A percentile compares a stretch with the other conserved stretches of the same genome.
Evolutionary conservation across 345 rosid genomes (phyloP).

Genomic region (Populus nigra): DNA sequence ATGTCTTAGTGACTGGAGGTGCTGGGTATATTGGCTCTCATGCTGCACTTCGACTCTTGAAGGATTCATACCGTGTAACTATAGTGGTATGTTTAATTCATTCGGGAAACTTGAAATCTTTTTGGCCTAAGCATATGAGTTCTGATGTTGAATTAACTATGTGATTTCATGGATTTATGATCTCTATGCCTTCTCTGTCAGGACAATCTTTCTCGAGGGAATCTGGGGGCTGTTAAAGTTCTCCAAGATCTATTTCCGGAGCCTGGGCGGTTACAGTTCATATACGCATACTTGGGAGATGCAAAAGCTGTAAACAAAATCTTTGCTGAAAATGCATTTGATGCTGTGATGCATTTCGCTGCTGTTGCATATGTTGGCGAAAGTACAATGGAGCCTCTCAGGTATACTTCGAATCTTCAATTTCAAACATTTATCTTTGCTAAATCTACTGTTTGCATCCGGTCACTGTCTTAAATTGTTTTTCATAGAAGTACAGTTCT

Average conservation of each 20-base stretch:
- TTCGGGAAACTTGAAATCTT: background rate
- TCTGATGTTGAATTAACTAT: background rate
- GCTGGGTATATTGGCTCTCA: constrained; percentile 28
- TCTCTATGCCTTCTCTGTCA: constrained; percentile 24
- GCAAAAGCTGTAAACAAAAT: constrained; percentile 79
- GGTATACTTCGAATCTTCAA: constrained; percentile 34
- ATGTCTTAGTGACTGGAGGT: constrained; percentile 21
- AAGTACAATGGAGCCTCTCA: constrained; percentile 89
- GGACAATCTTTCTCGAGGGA: constrained; percentile 98
- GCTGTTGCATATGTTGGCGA: constrained; percentile 99
- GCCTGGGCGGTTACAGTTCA: constrained; percentile 86
- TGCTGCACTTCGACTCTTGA: constrained; percentile 22
- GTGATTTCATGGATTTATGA: background rate
- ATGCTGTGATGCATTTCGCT: constrained; percentile 98
- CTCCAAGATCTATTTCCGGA: constrained; percentile 81
- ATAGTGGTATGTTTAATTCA: constrained; percentile 11
- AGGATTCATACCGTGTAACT: constrained; percentile 14
- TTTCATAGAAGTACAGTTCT: background rate
- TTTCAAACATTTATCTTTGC: background rate
- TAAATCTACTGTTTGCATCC: background rate
- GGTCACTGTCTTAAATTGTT: background rate
- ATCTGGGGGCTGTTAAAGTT: constrained; percentile 81
- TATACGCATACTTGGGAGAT: constrained; percentile 88
- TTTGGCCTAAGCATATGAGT: background rate
- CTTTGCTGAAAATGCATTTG: constrained; percentile 87